Percentiles rank a stretch among this genome's conserved stretches.
Evolutionary conservation across 2,329 filamentous ascomycete species (phyloP).

Genomic region (Rosellinia necatrix): DNA sequence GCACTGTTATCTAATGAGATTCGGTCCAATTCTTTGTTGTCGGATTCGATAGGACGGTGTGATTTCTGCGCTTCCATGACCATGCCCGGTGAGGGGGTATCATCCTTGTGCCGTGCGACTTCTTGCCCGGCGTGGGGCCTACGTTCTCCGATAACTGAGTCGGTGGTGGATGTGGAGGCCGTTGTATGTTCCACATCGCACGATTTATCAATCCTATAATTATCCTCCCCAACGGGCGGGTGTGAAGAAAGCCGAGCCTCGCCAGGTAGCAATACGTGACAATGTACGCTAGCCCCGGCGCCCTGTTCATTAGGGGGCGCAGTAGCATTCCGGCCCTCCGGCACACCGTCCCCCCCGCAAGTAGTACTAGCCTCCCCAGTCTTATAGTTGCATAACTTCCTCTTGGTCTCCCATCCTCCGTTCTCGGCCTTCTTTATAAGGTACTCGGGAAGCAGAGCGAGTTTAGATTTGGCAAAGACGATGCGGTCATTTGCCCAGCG

Average conservation of each 20-base stretch:
- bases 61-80: neutral
- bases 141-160: neutral
- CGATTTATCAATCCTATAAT: neutral
- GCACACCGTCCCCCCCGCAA: neutral
- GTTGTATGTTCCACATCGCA: neutral
- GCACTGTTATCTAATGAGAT: neutral
- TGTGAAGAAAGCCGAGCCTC: neutral
- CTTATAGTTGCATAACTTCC: neutral
- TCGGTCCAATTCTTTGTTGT: neutral
- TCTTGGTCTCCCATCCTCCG: constrained; percentile 28
- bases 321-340: neutral
- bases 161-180: neutral
- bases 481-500: constrained; percentile 33
- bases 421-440: constrained; percentile 28
- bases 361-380: neutral
- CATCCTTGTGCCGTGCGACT: neutral
- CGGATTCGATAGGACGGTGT: neutral
- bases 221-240: neutral
- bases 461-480: constrained; percentile 34
- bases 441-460: constrained; percentile 35
- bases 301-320: neutral
- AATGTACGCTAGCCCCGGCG: neutral
- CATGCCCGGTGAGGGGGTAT: neutral
- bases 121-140: neutral
- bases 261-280: too few species aligned